Evolutionary conservation across 108 stramenopile species (phyloP), one percentile per base, ranked within the genome.

Genomic region (Nannochloropsis salina): DNA sequence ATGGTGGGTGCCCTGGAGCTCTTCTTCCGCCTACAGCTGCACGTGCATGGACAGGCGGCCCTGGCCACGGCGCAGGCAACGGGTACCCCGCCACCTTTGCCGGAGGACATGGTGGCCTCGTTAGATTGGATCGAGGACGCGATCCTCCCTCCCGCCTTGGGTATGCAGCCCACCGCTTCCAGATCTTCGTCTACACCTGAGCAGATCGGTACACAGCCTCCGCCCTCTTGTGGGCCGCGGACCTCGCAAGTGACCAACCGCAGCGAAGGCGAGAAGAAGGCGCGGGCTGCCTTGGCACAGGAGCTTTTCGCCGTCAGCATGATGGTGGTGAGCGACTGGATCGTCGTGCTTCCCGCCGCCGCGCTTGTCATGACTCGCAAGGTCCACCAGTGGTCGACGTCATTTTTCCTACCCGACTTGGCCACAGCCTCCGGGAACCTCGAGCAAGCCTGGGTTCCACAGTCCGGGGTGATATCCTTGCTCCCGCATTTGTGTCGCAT

Each of bases 401-500:
- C 15, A n/a, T 74, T 74, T 8, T 74, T 74, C 61, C 6, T 74
- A n/a, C 61, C 61, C 20, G 61, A n/a, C 61, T n/a, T 74, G 61
- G 61, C 61, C 0, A n/a, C 4, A n/a, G 61, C 4, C 15, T n/a
- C 20, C 20, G 61, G 61, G 15, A n/a, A 74, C n/a, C 15, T 2
- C 61, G 61, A 74, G 61, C 20, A 74, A 2, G 61, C 61, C 61
- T n/a, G n/a, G 6, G n/a, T n/a, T n/a, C 61, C 20, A 15, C 61
- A n/a, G n/a, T 74, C 3, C n/a, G 61, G 20, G 61, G 8, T n/a
- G 20, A n/a, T 3, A n/a, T n/a, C 83, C 20, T 31, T 87, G 8
- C 43, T 87, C 3, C 86, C 86, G 8, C 83, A 83, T 79, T 83
- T 87, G 22, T 87, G 86, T 40, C 86, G 86, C 15, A 79, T 87